A percentile compares a stretch with the other conserved stretches of the same genome.
Evolutionary conservation across 2,329 filamentous ascomycete species (phyloP).

Genomic region (Scytalidium lignicola): DNA sequence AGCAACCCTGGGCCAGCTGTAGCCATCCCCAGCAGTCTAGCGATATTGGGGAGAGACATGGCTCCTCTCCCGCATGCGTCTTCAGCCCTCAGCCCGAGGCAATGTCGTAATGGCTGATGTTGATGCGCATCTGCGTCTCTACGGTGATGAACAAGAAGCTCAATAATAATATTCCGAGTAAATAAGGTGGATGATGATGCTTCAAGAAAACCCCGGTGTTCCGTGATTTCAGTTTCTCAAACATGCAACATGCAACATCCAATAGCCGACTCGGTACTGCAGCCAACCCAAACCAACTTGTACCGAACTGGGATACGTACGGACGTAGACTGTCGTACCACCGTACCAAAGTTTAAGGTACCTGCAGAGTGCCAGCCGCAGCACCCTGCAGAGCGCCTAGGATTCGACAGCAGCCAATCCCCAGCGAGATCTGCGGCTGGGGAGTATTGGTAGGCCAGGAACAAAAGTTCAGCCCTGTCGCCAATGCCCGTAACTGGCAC

Average conservation of each 20-base stretch:
- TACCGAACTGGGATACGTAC: too few species aligned
- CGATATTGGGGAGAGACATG: neutral
- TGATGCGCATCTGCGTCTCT: neutral
- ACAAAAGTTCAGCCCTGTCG: neutral
- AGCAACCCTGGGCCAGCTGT: neutral
- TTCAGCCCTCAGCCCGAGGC: too few species aligned
- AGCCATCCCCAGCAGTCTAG: neutral
- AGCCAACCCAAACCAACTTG: too few species aligned
- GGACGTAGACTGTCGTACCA: too few species aligned
- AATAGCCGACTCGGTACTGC: too few species aligned
- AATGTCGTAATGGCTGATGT: too few species aligned
- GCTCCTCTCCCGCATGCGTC: neutral
- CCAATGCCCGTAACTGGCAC: neutral
- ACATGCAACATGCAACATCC: too few species aligned
- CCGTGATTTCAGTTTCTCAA: too few species aligned
- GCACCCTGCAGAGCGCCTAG: neutral
- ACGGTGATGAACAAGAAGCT: neutral
- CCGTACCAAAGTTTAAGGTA: neutral
- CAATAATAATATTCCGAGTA: too few species aligned
- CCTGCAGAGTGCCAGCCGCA: neutral
- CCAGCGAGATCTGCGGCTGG: neutral
- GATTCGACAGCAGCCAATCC: neutral
- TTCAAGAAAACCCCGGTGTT: too few species aligned
- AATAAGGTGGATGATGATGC: too few species aligned
- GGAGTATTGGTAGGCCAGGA: neutral